Conservation (phyloP, 2,329 filamentous ascomycete genomes). For the Fusarium tuaranense region DNA sequence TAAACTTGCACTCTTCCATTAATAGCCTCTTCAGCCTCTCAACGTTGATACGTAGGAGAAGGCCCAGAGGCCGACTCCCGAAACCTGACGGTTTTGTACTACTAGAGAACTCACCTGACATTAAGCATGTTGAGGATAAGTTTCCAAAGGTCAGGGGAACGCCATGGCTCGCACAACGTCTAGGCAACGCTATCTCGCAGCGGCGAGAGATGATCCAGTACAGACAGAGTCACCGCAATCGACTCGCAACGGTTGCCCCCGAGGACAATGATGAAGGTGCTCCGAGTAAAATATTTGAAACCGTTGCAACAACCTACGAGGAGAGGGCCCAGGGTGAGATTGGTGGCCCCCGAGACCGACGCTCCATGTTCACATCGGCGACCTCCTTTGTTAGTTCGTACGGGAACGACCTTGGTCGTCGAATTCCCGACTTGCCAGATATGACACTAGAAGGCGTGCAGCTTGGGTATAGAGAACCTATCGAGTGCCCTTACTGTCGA, state of each 20-base stretch:
- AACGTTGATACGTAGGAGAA: not conserved
- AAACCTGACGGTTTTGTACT: not conserved
- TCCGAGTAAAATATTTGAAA: not conserved
- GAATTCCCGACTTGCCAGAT: constrained; percentile 4
- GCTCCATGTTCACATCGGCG: not conserved
- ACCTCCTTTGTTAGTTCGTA: constrained; percentile 8
- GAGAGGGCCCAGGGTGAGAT: not conserved
- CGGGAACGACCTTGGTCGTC: not conserved
- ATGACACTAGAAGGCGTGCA: constrained; percentile 6
- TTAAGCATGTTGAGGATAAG: constrained; percentile 6
- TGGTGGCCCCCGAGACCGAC: not conserved
- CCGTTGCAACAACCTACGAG: constrained; percentile 6
- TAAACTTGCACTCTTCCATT: not conserved
- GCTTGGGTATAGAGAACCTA: not conserved
- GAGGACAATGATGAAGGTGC: not conserved
- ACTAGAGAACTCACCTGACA: constrained; percentile 2
- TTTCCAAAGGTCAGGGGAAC: not conserved
- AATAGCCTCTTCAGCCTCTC: constrained; percentile 8
- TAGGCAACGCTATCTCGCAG: constrained; percentile 3
- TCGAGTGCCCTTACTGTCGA: constrained; percentile 16
- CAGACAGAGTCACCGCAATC: constrained; percentile 3
- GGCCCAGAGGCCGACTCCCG: not conserved
- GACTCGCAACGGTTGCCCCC: not conserved
- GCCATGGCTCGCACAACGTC: not conserved
- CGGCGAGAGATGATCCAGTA: constrained; percentile 10